Evolutionary conservation across 1,284 basidiomycete species (phyloP), one percentile per base, ranked within the genome.

Genomic region (Porogramme epimiltina): DNA sequence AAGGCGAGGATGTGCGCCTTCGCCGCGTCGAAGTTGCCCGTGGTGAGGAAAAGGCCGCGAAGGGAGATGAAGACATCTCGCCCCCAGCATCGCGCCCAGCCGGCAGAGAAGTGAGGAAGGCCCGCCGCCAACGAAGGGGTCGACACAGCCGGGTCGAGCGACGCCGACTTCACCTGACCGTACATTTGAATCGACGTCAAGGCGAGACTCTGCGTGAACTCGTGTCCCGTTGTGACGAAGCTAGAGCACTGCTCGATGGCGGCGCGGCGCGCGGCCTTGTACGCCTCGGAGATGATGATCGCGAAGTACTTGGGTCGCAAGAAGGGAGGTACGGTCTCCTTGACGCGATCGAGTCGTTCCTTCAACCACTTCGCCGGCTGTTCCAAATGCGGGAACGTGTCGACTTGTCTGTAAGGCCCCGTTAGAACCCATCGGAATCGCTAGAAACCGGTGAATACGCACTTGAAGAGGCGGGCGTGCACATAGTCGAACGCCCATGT

Each of bases 41-140:
- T 97, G 1, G 92, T 91, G 59, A 98, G 73, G 75, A 97, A 96
- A 42, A 98, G 75, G 3, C 95, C 95, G 55, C 93, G 85, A 13
- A 96, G 74, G 0, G 93, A 95, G 68, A 97, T 96, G 73, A 95
- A 95, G 1, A 96, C 92, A 69, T 98, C 95, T 34, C 95, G 83
- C n/a, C 95, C 95, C 95, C 95, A 98, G 66, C 91, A 94, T 42
- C 95, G 80, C 15, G 93, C 93, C 95, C 95, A 98, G 5, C 87
- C 87, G 8, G 89, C 74, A 2, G 91, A 77, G 64, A 98, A 98
- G 73, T 98, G 95, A 11, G 95, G 94, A 24, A 98, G 73, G 19
- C 95, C 95, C n/a, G 95, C 95, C 2, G 95, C 94, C 24, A 98
- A 77, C 10, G 88, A 93, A 2, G 95, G 85, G 0, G 86, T 88